Evolutionary conservation across 805 yeast species (phyloP).

Genomic region (Cyberlindnera amylophila): DNA sequence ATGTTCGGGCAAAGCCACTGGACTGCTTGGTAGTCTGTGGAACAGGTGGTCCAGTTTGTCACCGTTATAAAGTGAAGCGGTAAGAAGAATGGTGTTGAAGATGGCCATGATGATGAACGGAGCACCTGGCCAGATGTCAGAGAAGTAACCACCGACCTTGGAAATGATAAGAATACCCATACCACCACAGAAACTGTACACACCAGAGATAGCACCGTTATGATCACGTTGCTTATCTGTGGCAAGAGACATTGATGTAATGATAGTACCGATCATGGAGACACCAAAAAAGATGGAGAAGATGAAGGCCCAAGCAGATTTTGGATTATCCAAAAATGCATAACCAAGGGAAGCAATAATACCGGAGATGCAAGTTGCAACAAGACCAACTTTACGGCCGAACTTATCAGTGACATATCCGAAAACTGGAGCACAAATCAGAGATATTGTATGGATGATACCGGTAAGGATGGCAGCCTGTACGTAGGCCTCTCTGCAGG

Average conservation of each 20-base stretch:
- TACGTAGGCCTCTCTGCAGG: slow-evolving; percentile 61
- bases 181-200: slow-evolving; percentile 66
- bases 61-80: slow-evolving; percentile 20
- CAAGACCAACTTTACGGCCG: slow-evolving; percentile 34
- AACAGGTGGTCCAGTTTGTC: slow-evolving; percentile 18
- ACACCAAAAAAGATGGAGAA: slow-evolving; percentile 49
- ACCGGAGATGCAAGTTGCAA: slow-evolving; percentile 41
- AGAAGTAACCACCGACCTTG: slow-evolving; percentile 57
- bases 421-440: slow-evolving; percentile 61
- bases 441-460: slow-evolving; percentile 52
- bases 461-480: slow-evolving; percentile 69
- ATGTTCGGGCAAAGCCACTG: slow-evolving; percentile 1
- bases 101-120: slow-evolving; percentile 54
- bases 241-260: slow-evolving; percentile 61
- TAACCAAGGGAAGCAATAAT: slow-evolving; percentile 39
- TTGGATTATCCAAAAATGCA: slow-evolving; percentile 32
- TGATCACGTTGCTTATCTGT: slow-evolving; percentile 41
- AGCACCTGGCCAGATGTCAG: slow-evolving; percentile 53
- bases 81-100: slow-evolving; percentile 32
- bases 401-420: slow-evolving; percentile 52
- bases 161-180: slow-evolving; percentile 59
- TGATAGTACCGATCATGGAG: slow-evolving; percentile 58
- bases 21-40: not conserved
- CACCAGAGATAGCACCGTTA: slow-evolving; percentile 67
- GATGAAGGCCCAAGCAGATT: slow-evolving; percentile 30